These are phyloP conservation scores for Ormosia emarginata DNA, from an alignment of 306 rosid species.

Conservation along the genomic window DNA sequence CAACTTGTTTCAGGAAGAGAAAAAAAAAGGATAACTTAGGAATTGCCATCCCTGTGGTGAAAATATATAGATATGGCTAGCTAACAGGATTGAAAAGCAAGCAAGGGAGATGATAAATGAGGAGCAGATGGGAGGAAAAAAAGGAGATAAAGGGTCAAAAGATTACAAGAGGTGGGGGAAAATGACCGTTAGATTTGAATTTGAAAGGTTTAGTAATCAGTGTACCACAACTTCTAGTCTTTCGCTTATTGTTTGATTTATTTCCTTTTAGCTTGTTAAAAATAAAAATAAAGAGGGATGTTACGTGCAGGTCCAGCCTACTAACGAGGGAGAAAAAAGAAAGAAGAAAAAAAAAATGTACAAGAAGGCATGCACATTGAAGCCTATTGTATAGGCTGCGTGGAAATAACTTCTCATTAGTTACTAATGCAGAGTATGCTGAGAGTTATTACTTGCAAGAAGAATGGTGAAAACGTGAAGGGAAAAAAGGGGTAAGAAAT, in stretches of 20 bases:
- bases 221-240: constrained; percentile 13
- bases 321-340: too few species aligned
- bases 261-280: constrained; percentile 16
- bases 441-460: too few species aligned
- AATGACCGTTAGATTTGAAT: constrained; percentile 66
- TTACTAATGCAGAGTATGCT: too few species aligned
- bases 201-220: constrained; percentile 32
- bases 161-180: constrained; percentile 34
- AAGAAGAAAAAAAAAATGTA: too few species aligned
- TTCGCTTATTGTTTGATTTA: background rate
- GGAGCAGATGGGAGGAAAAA: background rate
- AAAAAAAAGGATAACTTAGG: background rate
- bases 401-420: too few species aligned
- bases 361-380: too few species aligned
- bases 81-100: background rate
- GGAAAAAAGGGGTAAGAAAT: too few species aligned
- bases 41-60: background rate
- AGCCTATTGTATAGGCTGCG: too few species aligned
- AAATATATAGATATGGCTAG: background rate
- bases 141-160: constrained; percentile 20
- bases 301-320: background rate
- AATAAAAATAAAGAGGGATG: background rate
- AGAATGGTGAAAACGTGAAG: too few species aligned
- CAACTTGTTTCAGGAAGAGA: background rate
- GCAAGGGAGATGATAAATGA: background rate